These are phyloP conservation scores for Camelina neglecta DNA, from an alignment of 345 rosid genomes.

Conservation along the genomic window DNA sequence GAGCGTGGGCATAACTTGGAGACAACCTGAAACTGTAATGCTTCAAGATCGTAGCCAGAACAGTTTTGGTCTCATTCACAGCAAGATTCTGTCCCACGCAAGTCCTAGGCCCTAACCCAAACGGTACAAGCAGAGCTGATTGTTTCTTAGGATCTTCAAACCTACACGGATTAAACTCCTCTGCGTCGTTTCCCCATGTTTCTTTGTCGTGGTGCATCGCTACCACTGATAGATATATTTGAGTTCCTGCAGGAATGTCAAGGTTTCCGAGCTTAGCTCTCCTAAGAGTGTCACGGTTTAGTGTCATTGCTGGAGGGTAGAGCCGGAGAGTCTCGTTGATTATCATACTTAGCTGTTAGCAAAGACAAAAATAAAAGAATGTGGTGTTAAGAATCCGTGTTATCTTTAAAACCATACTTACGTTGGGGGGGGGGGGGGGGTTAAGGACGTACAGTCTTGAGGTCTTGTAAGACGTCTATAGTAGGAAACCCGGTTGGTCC, in stretches of 20 bases:
- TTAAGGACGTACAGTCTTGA: constrained; percentile 64
- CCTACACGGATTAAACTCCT: constrained; percentile 68
- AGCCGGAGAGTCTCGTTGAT: constrained; percentile 75
- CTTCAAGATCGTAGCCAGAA: constrained; percentile 60
- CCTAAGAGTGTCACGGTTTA: constrained; percentile 53
- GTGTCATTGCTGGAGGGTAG: constrained; percentile 67
- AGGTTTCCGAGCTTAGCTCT: constrained; percentile 62
- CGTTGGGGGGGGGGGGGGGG: too few species aligned
- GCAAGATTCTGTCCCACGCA: constrained; percentile 70
- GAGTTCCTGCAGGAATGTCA: constrained; percentile 65
- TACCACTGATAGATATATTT: constrained; percentile 52
- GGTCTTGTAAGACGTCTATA: constrained; percentile 55
- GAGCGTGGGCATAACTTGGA: constrained; percentile 77
- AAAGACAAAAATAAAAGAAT: not conserved
- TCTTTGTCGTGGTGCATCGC: constrained; percentile 66
- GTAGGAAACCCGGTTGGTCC: constrained; percentile 44
- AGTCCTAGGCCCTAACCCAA: constrained; percentile 62
- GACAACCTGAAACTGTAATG: constrained; percentile 55
- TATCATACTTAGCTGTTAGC: constrained; percentile 64
- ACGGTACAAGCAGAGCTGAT: constrained; percentile 56
- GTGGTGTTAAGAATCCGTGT: not conserved
- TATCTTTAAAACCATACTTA: constrained; percentile 2
- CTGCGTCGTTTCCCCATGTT: constrained; percentile 75
- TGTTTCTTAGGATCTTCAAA: constrained; percentile 58
- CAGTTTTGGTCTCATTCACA: constrained; percentile 57